phyloP scores from a whole-genome alignment of 2,329 filamentous ascomycete genomes.

The Scorias spongiosa region DNA sequence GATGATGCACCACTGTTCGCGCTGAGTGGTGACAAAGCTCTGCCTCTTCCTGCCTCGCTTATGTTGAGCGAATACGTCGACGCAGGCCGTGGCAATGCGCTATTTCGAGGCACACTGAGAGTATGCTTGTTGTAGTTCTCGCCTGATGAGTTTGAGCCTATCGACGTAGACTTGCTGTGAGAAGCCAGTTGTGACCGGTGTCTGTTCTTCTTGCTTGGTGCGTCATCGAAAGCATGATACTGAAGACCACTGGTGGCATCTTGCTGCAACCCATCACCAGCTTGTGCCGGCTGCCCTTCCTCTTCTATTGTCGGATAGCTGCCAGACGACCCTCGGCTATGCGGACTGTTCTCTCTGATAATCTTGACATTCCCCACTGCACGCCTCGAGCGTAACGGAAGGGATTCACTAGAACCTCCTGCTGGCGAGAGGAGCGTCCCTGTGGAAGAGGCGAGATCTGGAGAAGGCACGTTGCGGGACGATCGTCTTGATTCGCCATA shows the following conservation, averaged over 20 bases:
- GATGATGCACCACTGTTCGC: conserved; percentile 20
- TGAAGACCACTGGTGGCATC: conserved; percentile 24
- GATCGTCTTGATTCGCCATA: conserved; percentile 7
- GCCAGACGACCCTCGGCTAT: conserved; percentile 9
- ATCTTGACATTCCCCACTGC: not conserved
- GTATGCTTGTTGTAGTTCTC: conserved; percentile 7
- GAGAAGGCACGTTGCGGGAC: conserved; percentile 9
- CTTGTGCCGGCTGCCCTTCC: conserved; percentile 8
- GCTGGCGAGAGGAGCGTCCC: not conserved
- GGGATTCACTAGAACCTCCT: not conserved
- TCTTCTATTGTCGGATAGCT: conserved; percentile 13
- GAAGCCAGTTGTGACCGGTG: conserved; percentile 14
- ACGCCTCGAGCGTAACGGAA: not conserved
- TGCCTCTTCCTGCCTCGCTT: conserved; percentile 52
- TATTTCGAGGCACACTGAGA: conserved; percentile 19
- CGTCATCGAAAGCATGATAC: conserved; percentile 33
- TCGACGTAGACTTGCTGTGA: conserved; percentile 16
- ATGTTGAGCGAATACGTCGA: conserved; percentile 57
- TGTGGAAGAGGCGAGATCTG: conserved; percentile 7
- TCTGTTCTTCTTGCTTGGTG: conserved; percentile 10
- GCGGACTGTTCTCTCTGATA: conserved; percentile 1
- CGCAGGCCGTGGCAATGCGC: conserved; percentile 47
- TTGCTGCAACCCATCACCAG: conserved; percentile 25
- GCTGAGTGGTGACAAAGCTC: conserved; percentile 40
- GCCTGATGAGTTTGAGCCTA: conserved; percentile 16